Base-by-base conservation (phyloP, 2,329 filamentous ascomycete genomes). In the Zopfia rhizophila region DNA sequence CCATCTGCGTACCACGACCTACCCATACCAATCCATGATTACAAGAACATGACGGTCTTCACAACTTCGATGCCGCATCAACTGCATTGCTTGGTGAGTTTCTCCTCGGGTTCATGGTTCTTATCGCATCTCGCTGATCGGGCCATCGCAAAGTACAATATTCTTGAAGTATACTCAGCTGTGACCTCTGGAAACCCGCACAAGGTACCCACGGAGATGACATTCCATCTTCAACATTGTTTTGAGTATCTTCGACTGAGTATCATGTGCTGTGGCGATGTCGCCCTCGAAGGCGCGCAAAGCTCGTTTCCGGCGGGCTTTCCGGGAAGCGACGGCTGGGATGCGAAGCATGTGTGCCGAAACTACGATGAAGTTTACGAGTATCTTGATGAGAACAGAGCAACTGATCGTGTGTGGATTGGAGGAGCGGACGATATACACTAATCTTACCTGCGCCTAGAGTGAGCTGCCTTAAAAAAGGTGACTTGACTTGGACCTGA, bases 211-310 rank as follows among this genome's bases (percentile, higher is more conserved):
- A 38, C 18, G 10, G 17, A 7, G 5, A 38, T 38, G 35, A 38
- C 35, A 23, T 38, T 38, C n/a, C 74, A 77, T 35, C 43, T 74
- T 1, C 60, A 57, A 30, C 73, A 76, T 42, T 77, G 74, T 60
- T 70, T 75, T 48, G 71, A 73, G 27, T 72, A 72, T 32, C 45
- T 72, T 6, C 57, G 69, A 11, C 59, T 72, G 49, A 61, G 55
- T 45, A 69, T 72, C 48, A 62, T 72, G 53, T 72, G 69, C 37
- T 58, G 53, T 12, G 66, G 57, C 6, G 69, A 72, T 27, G 44
- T 63, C 38, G 63, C 62, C 3, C 53, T 73, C 6, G 70, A 72
- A 11, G 35, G 35, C 8, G 35, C 35, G 35, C 19, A 38, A 17
- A 38, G 18, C 6, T 16, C 35, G 8, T 38, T 38, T 27, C 35